These are phyloP conservation scores for Penicillium angulare DNA, from an alignment of 495 filamentous ascomycete genomes.

Conservation along the genomic window DNA sequence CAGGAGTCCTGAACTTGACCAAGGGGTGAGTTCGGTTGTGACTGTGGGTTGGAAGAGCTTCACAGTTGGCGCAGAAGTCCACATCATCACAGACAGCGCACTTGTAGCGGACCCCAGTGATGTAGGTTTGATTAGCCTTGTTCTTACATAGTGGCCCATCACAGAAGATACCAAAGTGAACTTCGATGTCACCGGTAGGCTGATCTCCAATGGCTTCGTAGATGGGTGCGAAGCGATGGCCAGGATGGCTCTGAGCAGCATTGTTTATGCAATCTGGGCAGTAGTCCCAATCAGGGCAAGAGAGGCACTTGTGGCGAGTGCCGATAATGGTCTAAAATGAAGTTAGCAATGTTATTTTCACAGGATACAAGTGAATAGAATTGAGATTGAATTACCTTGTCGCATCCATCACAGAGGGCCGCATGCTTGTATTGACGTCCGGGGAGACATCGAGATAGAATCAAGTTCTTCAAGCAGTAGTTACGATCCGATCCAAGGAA, in stretches of 20 bases:
- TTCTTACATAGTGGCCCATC: constrained; percentile 86
- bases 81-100: constrained; percentile 95
- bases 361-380: background rate
- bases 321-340: constrained; percentile 66
- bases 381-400: constrained; percentile 53
- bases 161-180: constrained; percentile 87
- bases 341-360: constrained; percentile 22
- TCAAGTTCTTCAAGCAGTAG: constrained; percentile 40
- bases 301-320: constrained; percentile 94
- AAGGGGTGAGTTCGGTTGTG: constrained; percentile 95
- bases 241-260: constrained; percentile 66
- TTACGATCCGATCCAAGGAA: constrained; percentile 36
- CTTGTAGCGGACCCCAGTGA: constrained; percentile 88
- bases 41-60: constrained; percentile 75
- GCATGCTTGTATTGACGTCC: constrained; percentile 80
- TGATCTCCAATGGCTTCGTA: constrained; percentile 72
- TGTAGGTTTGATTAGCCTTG: constrained; percentile 59
- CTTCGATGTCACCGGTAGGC: constrained; percentile 38
- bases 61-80: constrained; percentile 94
- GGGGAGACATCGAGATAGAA: constrained; percentile 64
- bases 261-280: constrained; percentile 73
- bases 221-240: constrained; percentile 87
- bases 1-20: constrained; percentile 94
- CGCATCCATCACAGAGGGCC: constrained; percentile 93
- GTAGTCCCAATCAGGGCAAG: constrained; percentile 97